These are phyloP conservation scores for Cyclostephanos invisitatus DNA, from an alignment of 108 stramenopile genomes.

Conservation along the genomic window DNA sequence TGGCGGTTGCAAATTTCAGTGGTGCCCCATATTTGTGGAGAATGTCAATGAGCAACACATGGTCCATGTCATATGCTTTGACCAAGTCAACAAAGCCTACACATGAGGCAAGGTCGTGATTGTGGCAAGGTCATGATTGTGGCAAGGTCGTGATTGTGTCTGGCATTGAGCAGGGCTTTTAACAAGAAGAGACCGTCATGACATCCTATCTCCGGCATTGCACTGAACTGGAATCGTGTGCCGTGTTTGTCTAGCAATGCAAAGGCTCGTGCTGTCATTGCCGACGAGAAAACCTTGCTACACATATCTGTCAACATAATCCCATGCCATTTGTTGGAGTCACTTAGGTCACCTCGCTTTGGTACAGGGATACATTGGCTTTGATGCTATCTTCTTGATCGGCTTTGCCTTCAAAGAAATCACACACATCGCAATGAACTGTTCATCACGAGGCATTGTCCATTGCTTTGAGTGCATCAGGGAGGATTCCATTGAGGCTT, in stretches of 20 bases:
- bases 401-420: conserved; percentile 4
- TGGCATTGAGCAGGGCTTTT: conserved; percentile 13
- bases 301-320: conserved; percentile 13
- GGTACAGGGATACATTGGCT: neutral
- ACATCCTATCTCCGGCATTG: conserved; percentile 11
- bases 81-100: conserved; percentile 20
- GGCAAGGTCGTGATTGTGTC: neutral
- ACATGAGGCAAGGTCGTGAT: neutral
- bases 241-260: conserved; percentile 4
- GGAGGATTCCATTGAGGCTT: conserved; percentile 5
- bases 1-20: neutral
- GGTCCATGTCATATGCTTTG: conserved; percentile 34
- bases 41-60: conserved; percentile 3
- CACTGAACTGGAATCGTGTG: conserved; percentile 17
- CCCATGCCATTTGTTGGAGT: conserved; percentile 11
- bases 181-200: conserved; percentile 12
- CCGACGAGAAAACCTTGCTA: conserved; percentile 10
- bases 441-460: neutral
- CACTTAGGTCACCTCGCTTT: neutral
- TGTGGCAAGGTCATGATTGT: too few species aligned
- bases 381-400: conserved; percentile 6
- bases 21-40: conserved; percentile 16
- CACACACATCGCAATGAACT: neutral
- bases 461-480: conserved; percentile 1
- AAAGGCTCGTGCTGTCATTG: neutral